These are phyloP conservation scores for Zychaea mexicana DNA, from an alignment of 371 early-diverging fungal genomes.

Conservation along the genomic window DNA sequence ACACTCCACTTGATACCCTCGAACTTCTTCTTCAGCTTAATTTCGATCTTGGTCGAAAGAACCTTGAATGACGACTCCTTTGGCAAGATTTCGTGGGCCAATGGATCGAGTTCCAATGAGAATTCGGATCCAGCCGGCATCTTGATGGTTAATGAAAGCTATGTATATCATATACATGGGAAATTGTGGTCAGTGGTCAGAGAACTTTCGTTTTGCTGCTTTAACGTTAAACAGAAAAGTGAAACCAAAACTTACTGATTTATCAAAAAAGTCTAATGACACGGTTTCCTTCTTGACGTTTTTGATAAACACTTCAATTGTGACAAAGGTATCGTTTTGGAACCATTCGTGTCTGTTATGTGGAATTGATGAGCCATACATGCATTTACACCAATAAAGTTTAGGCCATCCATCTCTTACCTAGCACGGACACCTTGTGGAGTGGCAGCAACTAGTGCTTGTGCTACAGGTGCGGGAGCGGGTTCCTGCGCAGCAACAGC, in stretches of 20 bases:
- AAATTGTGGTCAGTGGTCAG: background rate
- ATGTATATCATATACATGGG: too few relatives aligned
- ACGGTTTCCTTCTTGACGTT: constrained; percentile 75
- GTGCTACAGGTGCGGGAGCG: background rate
- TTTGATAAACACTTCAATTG: constrained; percentile 88
- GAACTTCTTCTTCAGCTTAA: constrained; percentile 81
- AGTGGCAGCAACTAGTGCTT: constrained; percentile 4
- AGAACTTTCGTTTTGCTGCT: background rate
- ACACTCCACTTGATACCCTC: constrained; percentile 79
- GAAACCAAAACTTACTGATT: constrained; percentile 43
- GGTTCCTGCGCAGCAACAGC: background rate
- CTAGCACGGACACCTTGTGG: constrained; percentile 18
- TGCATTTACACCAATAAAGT: too few relatives aligned
- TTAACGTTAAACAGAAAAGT: too few relatives aligned
- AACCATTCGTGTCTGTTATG: constrained; percentile 96
- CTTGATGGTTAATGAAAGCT: constrained; percentile 78
- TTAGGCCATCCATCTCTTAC: background rate
- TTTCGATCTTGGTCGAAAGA: constrained; percentile 91
- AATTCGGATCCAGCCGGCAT: constrained; percentile 79
- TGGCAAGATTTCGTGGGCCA: constrained; percentile 78
- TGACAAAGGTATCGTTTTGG: constrained; percentile 90
- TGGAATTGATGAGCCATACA: too few relatives aligned
- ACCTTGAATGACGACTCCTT: constrained; percentile 70
- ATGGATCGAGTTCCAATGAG: constrained; percentile 81
- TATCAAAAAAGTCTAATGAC: constrained; percentile 62